Percentiles rank a stretch among this genome's conserved stretches.
Evolutionary conservation across 208 protist species (phyloP).

Genomic region (Entamoeba invadens): DNA sequence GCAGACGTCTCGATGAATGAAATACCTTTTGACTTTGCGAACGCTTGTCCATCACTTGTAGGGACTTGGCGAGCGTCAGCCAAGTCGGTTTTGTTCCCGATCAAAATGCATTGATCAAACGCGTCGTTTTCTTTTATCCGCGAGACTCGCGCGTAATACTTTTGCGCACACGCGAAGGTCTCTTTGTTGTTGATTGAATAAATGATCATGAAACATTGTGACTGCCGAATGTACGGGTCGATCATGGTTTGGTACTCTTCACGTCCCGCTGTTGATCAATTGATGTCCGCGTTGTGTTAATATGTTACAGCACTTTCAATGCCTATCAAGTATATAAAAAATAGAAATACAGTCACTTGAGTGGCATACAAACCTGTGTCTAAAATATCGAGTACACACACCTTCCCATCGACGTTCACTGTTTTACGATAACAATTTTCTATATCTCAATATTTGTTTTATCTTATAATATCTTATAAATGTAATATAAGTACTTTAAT

Average conservation of each 20-base stretch:
- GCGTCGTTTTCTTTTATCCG: conserved; percentile 43
- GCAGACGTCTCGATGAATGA: neutral
- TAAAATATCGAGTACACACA: conserved; percentile 49
- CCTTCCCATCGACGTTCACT: neutral
- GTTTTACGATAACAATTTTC: neutral
- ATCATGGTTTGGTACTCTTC: conserved; percentile 53
- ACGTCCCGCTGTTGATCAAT: conserved; percentile 53
- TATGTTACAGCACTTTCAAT: too few species aligned
- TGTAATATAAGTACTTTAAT: too few species aligned
- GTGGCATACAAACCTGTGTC: too few species aligned
- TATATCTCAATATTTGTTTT: neutral
- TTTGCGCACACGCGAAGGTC: conserved; percentile 47
- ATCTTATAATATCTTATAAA: neutral
- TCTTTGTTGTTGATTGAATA: conserved; percentile 47
- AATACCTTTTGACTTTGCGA: neutral
- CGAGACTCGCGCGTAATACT: conserved; percentile 52
- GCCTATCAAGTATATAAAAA: too few species aligned
- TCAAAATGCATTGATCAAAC: neutral
- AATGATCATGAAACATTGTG: conserved; percentile 57
- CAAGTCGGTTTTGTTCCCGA: conserved; percentile 18
- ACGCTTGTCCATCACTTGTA: neutral
- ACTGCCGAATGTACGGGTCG: conserved; percentile 58
- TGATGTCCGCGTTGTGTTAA: too few species aligned
- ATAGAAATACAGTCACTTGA: too few species aligned
- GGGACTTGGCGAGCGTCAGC: neutral